Conservation (phyloP, 176 grass and related monocot species). For the Secale cereale region DNA sequence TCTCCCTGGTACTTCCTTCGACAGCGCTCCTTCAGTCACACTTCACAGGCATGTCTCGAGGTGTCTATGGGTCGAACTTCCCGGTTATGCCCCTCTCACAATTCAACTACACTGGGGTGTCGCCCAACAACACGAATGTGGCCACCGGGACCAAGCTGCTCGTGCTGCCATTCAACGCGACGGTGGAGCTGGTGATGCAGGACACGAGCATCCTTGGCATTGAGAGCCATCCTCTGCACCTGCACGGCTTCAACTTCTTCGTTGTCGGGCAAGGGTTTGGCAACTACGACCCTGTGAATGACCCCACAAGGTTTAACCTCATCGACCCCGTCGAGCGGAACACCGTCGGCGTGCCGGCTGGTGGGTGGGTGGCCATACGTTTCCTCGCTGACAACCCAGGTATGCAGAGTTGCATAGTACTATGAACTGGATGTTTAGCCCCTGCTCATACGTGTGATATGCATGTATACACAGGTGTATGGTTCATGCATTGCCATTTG, state of each 20-base stretch:
- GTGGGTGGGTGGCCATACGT: slow-evolving; percentile 49
- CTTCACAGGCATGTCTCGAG: neutral
- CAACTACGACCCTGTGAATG: slow-evolving; percentile 39
- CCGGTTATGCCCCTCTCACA: slow-evolving; percentile 11
- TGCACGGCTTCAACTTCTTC: slow-evolving; percentile 66
- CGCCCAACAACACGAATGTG: neutral
- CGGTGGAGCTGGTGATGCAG: slow-evolving; percentile 66
- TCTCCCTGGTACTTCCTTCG: neutral
- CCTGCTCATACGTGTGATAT: neutral
- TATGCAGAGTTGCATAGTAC: neutral
- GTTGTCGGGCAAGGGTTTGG: slow-evolving; percentile 46
- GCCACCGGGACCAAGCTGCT: slow-evolving; percentile 36
- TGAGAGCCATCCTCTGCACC: slow-evolving; percentile 69
- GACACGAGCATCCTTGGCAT: slow-evolving; percentile 54
- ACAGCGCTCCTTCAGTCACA: neutral
- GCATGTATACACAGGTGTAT: neutral
- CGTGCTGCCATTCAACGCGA: slow-evolving; percentile 38
- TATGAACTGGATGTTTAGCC: neutral
- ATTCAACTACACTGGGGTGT: slow-evolving; percentile 40
- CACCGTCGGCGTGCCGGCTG: slow-evolving; percentile 48
- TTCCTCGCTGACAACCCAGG: slow-evolving; percentile 63
- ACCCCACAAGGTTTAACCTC: slow-evolving; percentile 39
- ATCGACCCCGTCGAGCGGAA: slow-evolving; percentile 51
- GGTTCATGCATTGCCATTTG: slow-evolving; percentile 44
- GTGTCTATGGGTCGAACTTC: slow-evolving; percentile 27